phyloP scores from a whole-genome alignment of 2,329 filamentous ascomycete species.

The Fusarium sp. region DNA sequence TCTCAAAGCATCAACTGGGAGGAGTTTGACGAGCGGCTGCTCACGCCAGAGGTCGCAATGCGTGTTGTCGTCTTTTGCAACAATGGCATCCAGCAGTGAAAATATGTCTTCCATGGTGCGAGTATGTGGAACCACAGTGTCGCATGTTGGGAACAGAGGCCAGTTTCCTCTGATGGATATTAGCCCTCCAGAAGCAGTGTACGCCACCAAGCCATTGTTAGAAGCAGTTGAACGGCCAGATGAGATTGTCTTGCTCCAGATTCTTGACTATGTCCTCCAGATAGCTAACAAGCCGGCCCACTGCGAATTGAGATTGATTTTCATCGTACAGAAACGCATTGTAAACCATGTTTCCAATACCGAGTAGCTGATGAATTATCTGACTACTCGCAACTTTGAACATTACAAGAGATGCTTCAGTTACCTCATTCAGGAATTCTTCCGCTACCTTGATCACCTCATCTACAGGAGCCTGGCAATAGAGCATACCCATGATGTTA shows the following conservation, averaged over 20 bases:
- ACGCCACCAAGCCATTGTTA: conserved; percentile 24
- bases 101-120: conserved; percentile 21
- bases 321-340: conserved; percentile 1
- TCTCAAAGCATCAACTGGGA: neutral
- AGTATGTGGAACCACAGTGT: conserved; percentile 23
- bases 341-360: neutral
- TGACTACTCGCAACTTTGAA: conserved; percentile 1
- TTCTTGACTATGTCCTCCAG: conserved; percentile 1
- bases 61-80: neutral
- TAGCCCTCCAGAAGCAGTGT: conserved; percentile 23
- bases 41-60: conserved; percentile 25
- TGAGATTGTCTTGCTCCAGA: neutral
- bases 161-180: conserved; percentile 28
- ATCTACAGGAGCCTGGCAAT: neutral
- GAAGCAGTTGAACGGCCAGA: conserved; percentile 12
- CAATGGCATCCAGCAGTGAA: conserved; percentile 14
- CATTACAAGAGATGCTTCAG: neutral
- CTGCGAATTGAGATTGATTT: neutral
- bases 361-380: neutral
- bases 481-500: neutral
- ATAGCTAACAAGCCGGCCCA: neutral
- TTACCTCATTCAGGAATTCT: neutral
- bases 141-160: conserved; percentile 18
- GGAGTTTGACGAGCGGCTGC: conserved; percentile 13
- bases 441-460: neutral